Evolutionary conservation across 2,329 filamentous ascomycete species (phyloP), one percentile per base, ranked within the genome.

Genomic region (Diplocarpon rosae): DNA sequence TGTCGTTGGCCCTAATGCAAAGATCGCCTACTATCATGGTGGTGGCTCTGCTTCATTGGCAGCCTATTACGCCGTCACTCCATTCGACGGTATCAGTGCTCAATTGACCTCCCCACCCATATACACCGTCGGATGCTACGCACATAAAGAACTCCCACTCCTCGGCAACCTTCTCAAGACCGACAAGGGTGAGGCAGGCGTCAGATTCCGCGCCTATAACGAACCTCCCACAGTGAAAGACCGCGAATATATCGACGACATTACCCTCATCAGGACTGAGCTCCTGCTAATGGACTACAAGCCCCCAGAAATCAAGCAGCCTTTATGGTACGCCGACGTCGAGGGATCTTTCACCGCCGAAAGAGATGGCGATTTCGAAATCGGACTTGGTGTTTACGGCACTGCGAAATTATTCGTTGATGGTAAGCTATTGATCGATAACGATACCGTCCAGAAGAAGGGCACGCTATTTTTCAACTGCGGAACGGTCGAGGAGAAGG

Each of bases 61-160:
- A 9, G 67, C 73, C 6, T 84, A 83, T 64, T 78, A 81, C 47
- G 81, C 82, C 38, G 71, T 87, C 15, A 85, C 78, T 0, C 84
- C 83, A 1, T 78, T 81, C 20, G 80, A 84, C 45, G 83, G 82
- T 6, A 85, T 88, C 54, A 72, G 69, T 32, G 67, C 67, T 29
- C 73, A 75, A 57, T 63, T 75, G 1, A 59, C 56, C 10, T 61
- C 59, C 0, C 45, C 63, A 5, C 69, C 71, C 0, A 60, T 58
- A 20, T 82, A 76, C 57, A 68, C 73, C 1, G 71, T 80, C 35
- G 80, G 80, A 9, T 74, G 72, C 32, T 78, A 82, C 59, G 77
- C 75, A 0, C 78, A 83, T 62, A 78, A 78, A 56, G 68, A 78
- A 50, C 68, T 82, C 1, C 80, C 79, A 1, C 63, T 78, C 0